Base-by-base conservation (phyloP, 148 eudicot genomes). In the Selenicereus undatus region DNA sequence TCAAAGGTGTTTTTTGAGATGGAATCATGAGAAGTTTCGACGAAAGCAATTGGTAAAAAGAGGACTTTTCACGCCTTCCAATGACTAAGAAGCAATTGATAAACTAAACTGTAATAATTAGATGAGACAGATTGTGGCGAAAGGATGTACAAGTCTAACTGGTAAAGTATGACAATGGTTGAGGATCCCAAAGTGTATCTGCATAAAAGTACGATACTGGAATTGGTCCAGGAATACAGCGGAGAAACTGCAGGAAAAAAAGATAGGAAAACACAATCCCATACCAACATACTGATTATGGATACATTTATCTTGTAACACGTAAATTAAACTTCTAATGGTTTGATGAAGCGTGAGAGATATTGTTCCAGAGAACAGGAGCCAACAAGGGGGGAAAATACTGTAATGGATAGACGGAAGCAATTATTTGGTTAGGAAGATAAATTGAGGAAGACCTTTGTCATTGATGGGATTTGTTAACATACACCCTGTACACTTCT, bases 101-200 rank as follows among this genome's bases (percentile, higher is more conserved):
- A 18, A 71, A 51, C 74, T 68, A 56, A 45, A 39, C 75, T 18
- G 74, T 45, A 74, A 79, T 83, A 45, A 68, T 79, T 76, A 79
- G 71, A 76, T 56, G 71, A 68, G 58, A 54, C 76, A 42, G 76
- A 69, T 14, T 58, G 77, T 4, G 60, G 70, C 60, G 4, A 68
- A 36, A 48, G 39, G 52, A 35, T 56, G 71, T 73, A 71, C n/a
- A 74, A 48, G 75, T 62, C 45, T 30, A 75, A 75, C 24, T 74
- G 8, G 16, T 52, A 69, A 76, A 81, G 79, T 76, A 36, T 45
- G 72, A 79, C 74, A 56, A 83, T 79, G 20, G 71, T 79, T 76
- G 71, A 43, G 36, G 71, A 83, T 83, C 85, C 82, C 82, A 66
- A 66, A 8, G 69, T 11, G 35, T 66, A 66, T 66, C 71, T 66